These are phyloP conservation scores for Amylostereum areolatum DNA, from an alignment of 1,284 basidiomycete species.

Conservation along the genomic window DNA sequence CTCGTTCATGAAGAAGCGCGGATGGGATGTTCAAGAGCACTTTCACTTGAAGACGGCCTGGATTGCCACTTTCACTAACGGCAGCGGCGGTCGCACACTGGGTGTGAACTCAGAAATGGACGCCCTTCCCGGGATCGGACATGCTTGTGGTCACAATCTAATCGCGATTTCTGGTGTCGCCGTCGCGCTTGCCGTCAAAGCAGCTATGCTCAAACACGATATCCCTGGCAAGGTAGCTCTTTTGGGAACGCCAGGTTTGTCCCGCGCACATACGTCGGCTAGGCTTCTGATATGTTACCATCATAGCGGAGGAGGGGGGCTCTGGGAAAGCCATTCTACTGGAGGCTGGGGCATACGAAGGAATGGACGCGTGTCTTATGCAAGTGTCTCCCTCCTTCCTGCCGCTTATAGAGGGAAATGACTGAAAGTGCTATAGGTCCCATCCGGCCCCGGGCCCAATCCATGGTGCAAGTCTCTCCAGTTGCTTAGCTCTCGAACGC, in stretches of 20 bases:
- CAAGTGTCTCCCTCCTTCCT: constrained; percentile 21
- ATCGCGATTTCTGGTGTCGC: constrained; percentile 81
- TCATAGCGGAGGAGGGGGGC: constrained; percentile 80
- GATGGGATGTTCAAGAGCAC: constrained; percentile 56
- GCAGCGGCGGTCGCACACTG: constrained; percentile 54
- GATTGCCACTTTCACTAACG: constrained; percentile 61
- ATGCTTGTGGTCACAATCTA: constrained; percentile 85
- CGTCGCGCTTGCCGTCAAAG: constrained; percentile 66
- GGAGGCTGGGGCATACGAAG: constrained; percentile 69
- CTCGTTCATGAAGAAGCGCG: constrained; percentile 48
- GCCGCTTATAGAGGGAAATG: constrained; percentile 4
- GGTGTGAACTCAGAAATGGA: constrained; percentile 75
- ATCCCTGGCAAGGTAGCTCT: constrained; percentile 71
- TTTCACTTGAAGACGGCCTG: constrained; percentile 76
- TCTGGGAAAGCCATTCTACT: constrained; percentile 77
- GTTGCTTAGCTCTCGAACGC: constrained; percentile 51
- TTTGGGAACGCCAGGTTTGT: constrained; percentile 76
- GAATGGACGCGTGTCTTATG: constrained; percentile 78
- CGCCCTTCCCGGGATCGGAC: constrained; percentile 56
- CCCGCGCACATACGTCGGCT: background rate
- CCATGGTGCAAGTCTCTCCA: constrained; percentile 43
- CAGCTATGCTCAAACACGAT: constrained; percentile 56
- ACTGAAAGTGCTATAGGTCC: constrained; percentile 39
- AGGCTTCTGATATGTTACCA: background rate
- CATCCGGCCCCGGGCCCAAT: constrained; percentile 55